Conservation (phyloP, 2,329 filamentous ascomycete species). For the Ascochyta viciae-villosae region DNA sequence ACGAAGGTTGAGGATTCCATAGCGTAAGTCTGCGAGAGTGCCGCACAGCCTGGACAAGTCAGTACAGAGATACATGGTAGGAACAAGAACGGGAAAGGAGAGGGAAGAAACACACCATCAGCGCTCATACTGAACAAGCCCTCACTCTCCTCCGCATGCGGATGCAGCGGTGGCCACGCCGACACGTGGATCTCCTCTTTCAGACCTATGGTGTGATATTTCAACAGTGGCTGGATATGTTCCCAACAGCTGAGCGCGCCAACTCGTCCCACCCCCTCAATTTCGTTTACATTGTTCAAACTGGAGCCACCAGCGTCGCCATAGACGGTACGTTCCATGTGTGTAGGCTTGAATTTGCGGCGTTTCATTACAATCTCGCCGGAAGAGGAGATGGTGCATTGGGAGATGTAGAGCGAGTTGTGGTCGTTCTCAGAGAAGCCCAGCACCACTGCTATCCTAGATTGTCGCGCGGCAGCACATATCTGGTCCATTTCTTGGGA, state of each 20-base stretch:
- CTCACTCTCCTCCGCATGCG: slow-evolving; percentile 35
- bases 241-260: slow-evolving; percentile 51
- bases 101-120: slow-evolving; percentile 32
- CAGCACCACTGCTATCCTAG: slow-evolving; percentile 47
- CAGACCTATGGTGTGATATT: slow-evolving; percentile 51
- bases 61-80: background rate
- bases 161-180: slow-evolving; percentile 51
- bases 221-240: slow-evolving; percentile 52
- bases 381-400: slow-evolving; percentile 46
- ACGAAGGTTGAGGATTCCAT: slow-evolving; percentile 65
- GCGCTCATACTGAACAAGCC: slow-evolving; percentile 48
- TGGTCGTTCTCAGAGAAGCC: slow-evolving; percentile 50
- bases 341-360: slow-evolving; percentile 54
- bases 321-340: slow-evolving; percentile 54
- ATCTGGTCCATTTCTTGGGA: slow-evolving; percentile 55
- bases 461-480: slow-evolving; percentile 40
- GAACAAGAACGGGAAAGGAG: background rate
- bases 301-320: slow-evolving; percentile 48
- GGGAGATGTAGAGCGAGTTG: slow-evolving; percentile 51
- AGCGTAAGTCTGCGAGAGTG: slow-evolving; percentile 62
- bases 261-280: slow-evolving; percentile 39
- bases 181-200: slow-evolving; percentile 51
- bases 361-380: slow-evolving; percentile 48
- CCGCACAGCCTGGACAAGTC: slow-evolving; percentile 22
- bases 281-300: slow-evolving; percentile 45